These are phyloP conservation scores for Fraxinus americana DNA, from an alignment of 257 asterid genomes.

Conservation along the genomic window DNA sequence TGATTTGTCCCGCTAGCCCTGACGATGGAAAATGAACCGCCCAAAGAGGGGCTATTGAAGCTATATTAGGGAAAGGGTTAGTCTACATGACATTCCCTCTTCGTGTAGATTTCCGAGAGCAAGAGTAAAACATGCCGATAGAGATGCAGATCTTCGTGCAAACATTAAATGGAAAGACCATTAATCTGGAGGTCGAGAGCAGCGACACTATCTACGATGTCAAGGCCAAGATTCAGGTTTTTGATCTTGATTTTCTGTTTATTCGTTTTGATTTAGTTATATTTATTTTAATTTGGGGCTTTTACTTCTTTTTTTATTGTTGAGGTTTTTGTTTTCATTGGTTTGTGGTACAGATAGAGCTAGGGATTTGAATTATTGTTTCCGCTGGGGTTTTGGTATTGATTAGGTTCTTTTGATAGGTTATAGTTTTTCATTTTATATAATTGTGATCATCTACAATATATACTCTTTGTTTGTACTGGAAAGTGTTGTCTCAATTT, in stretches of 20 bases:
- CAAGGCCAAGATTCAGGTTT: constrained; percentile 52
- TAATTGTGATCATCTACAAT: not conserved
- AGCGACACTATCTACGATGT: constrained; percentile 1
- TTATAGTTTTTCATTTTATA: not conserved
- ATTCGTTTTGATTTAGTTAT: not conserved
- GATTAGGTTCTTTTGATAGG: not conserved
- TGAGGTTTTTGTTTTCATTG: constrained; percentile 4
- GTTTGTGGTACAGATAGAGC: constrained; percentile 10
- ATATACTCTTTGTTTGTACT: not conserved
- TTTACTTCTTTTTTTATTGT: not conserved
- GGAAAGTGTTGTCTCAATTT: not conserved
- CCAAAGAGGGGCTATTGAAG: too few species aligned
- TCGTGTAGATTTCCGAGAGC: not conserved
- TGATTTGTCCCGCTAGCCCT: too few species aligned
- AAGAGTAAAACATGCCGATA: constrained; percentile 23
- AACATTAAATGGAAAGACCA: constrained; percentile 78
- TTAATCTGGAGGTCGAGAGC: constrained; percentile 35
- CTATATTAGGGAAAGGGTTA: not conserved
- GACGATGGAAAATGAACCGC: too few species aligned
- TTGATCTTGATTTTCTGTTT: not conserved
- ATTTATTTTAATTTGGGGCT: not conserved
- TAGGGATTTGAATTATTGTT: constrained; percentile 24
- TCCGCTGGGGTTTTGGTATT: not conserved
- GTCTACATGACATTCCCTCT: not conserved
- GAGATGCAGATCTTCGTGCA: constrained; percentile 90